Base-by-base conservation (phyloP, 225 moss, liverwort and hornwort genomes). In the Pleurozium schreberi region DNA sequence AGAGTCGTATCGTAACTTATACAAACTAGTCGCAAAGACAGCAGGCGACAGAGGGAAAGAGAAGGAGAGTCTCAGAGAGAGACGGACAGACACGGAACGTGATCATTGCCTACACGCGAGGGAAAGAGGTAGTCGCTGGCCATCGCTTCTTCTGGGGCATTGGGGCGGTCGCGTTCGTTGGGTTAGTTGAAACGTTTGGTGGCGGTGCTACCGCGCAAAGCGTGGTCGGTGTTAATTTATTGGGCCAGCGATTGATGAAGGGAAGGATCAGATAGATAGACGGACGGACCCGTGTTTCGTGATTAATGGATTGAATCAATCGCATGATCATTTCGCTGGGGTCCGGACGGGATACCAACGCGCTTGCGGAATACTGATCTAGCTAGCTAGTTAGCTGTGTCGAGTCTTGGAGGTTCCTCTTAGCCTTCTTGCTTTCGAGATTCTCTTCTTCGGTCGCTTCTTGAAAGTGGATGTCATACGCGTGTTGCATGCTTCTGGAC, bases 401-500 rank as follows among this genome's bases (percentile, higher is more conserved):
- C n/a, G 50, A 74, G 76, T 75, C 76, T 61, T 75, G 45, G 75
- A 75, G 52, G 52, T 76, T 63, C 31, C 52, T 53, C 77, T 53
- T 63, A 70, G 36, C 47, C 80, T 69, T 81, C 80, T 66, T 74
- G 84, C 40, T 65, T 49, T 28, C 26, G 38, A 15, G 36, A 16
- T 63, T 34, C 82, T 34, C 69, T 42, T 58, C 43, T 60, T 85
- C 71, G 59, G 59, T 18, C 58, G 59, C 59, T 77, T 78, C 68
- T 70, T 81, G 81, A 82, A 82, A 59, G 89, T 89, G 84, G 89
- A 89, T 84, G 84, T 89, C 89, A 89, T 84, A 84, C 84, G 53
- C 88, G 73, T 61, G 82, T 61, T 60, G 88, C 81, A 88, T 81
- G 81, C 43, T 73, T 50, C 50, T 83, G 43, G 75, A 88, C 75